These are phyloP conservation scores for Rhododendron ovatum DNA, from an alignment of 148 eudicot genomes.

Conservation along the genomic window DNA sequence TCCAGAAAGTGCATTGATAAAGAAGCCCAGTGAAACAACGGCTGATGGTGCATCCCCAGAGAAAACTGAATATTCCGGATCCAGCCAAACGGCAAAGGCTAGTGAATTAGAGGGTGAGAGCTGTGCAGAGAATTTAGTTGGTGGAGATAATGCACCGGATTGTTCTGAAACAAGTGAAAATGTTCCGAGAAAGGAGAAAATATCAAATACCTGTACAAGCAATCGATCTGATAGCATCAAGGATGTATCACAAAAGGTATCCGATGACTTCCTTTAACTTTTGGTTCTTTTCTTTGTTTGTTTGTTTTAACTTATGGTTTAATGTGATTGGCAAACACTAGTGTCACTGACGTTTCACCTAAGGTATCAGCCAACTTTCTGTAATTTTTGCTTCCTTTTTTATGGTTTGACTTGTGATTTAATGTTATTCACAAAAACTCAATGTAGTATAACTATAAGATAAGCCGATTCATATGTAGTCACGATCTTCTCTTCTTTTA, in stretches of 20 bases:
- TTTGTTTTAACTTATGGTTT: not conserved
- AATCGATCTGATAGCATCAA: constrained; percentile 34
- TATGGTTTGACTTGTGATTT: not conserved
- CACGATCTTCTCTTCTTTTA: not conserved
- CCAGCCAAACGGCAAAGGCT: constrained; percentile 19
- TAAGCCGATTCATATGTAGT: not conserved
- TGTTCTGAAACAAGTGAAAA: constrained; percentile 32
- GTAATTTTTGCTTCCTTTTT: not conserved
- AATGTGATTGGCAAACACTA: not conserved
- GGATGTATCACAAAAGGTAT: constrained; percentile 62
- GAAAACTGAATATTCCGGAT: constrained; percentile 19
- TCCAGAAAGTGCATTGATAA: constrained; percentile 23
- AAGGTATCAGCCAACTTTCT: constrained; percentile 40
- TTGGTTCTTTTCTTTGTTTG: not conserved
- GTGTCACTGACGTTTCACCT: constrained; percentile 34
- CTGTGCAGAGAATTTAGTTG: constrained; percentile 13
- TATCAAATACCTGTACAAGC: constrained; percentile 15
- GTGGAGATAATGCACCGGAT: constrained; percentile 23
- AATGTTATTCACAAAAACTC: not conserved
- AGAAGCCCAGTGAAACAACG: constrained; percentile 11
- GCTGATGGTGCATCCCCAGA: constrained; percentile 16
- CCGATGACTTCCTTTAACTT: not conserved
- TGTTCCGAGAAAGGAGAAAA: constrained; percentile 23
- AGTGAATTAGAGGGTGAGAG: constrained; percentile 17
- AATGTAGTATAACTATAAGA: not conserved